These are phyloP conservation scores for Fraxinus pennsylvanica DNA, from an alignment of 257 asterid species.

Conservation along the genomic window DNA sequence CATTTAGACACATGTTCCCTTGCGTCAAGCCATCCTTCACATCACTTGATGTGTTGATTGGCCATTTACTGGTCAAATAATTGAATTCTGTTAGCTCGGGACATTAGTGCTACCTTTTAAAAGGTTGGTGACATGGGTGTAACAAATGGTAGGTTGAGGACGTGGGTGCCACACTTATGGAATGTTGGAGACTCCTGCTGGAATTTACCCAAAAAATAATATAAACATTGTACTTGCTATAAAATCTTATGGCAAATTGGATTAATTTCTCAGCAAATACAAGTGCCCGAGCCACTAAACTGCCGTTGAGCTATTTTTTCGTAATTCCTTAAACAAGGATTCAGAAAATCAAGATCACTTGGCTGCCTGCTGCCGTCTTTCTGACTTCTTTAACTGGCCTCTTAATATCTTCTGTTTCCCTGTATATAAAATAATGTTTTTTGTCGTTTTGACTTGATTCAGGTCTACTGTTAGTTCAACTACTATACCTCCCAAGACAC, in stretches of 20 bases:
- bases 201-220: too few species aligned
- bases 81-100: too few species aligned
- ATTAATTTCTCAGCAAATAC: too few species aligned
- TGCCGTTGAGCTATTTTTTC: not conserved
- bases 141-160: too few species aligned
- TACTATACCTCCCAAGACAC: conserved; percentile 44
- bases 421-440: not conserved
- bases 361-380: not conserved
- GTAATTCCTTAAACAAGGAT: not conserved
- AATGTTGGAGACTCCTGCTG: too few species aligned
- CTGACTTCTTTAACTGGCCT: not conserved
- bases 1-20: too few species aligned
- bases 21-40: too few species aligned
- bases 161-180: too few species aligned
- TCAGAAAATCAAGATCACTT: not conserved
- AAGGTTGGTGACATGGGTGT: too few species aligned
- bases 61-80: too few species aligned
- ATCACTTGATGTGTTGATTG: too few species aligned
- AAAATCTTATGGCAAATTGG: not conserved
- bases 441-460: conserved; percentile 20
- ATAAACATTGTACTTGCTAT: not conserved
- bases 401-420: not conserved
- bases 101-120: too few species aligned
- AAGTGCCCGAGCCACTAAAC: not conserved
- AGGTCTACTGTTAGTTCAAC: conserved; percentile 73